Conservation (phyloP, 2,329 filamentous ascomycete species). For the Cladosporium colombiae region DNA sequence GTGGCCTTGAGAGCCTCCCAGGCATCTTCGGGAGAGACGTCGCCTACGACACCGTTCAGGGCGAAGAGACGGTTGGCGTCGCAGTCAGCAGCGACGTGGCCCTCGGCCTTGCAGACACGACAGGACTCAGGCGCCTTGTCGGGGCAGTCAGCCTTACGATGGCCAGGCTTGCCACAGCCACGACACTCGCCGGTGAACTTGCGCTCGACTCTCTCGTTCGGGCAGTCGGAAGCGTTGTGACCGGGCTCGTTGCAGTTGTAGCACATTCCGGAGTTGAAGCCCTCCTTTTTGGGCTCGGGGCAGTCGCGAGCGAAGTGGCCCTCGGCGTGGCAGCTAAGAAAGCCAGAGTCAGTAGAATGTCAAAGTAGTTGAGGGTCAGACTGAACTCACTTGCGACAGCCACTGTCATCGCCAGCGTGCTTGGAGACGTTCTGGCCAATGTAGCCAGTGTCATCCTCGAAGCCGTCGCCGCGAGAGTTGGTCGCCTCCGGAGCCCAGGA, state of each 20-base stretch:
- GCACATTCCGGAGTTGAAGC: constrained; percentile 49
- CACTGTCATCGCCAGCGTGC: constrained; percentile 35
- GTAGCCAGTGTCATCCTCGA: constrained; percentile 22
- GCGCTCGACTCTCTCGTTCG: constrained; percentile 56
- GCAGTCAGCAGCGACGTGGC: constrained; percentile 53
- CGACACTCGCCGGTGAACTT: constrained; percentile 61
- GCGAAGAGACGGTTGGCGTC: constrained; percentile 61
- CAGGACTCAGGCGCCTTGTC: constrained; percentile 58
- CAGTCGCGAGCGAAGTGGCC: constrained; percentile 54
- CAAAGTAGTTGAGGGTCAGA: no score
- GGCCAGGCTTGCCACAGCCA: constrained; percentile 56
- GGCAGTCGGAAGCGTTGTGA: constrained; percentile 64
- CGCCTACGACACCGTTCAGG: constrained; percentile 47
- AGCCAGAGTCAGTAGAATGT: constrained; percentile 32
- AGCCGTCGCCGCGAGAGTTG: background rate
- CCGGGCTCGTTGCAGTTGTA: constrained; percentile 63
- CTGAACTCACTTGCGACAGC: constrained; percentile 45
- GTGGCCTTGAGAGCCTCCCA: constrained; percentile 60
- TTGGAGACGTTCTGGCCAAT: constrained; percentile 32
- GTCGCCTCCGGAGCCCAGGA: constrained; percentile 22
- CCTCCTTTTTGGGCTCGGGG: constrained; percentile 41
- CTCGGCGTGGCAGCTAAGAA: constrained; percentile 42
- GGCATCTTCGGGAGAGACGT: constrained; percentile 52
- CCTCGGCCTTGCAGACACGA: constrained; percentile 59
- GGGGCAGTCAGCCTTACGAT: constrained; percentile 65